Base-by-base conservation (phyloP, 2,329 filamentous ascomycete genomes). In the Penicillium olsonii region DNA sequence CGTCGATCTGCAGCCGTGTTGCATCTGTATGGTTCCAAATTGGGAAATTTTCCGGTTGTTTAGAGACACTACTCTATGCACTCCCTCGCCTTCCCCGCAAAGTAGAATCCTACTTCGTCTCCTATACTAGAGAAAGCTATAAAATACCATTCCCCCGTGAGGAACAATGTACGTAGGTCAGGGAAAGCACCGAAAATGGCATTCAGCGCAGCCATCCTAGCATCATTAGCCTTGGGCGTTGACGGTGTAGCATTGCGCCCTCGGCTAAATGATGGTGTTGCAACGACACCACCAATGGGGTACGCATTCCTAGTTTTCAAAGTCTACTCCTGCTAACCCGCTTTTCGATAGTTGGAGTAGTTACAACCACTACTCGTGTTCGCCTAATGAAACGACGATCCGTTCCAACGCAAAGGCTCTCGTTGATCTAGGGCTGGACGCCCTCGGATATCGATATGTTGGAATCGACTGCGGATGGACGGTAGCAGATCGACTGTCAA, bases 391-490 rank as follows among this genome's bases (percentile, higher is more conserved):
- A 54, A 64, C 63, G 1, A 77, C 78, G 31, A 75, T 82, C 19
- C 73, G 75, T 35, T 65, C 70, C 2, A 84, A 81, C 48, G 79
- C 80, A 0, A 67, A 80, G 35, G 81, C 78, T 0, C 63, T 85
- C 0, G 71, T 82, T 0, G 74, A 79, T 37, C 67, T 79, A 0
- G 80, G 79, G 0, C 71, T 84, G 1, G 70, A 72, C 0, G 69
- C 75, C 3, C 66, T 79, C 0, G 82, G 83, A 5, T 85, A 86
- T 57, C 73, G 68, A 2, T 77, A 78, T 47, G 77, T 84, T 26
- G 82, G 79, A 0, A 74, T 76, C 0, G 83, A 85, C 56, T 85
- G 81, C 45, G 82, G 83, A 0, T 85, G 82, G 83, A 74, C 67
- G 5, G 63, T 70, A 4, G 50, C 64, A 2, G 58, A 72, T 27